These are phyloP conservation scores for Penicillium fuscoglaucum DNA, from an alignment of 2,329 filamentous ascomycete species.

Conservation along the genomic window DNA sequence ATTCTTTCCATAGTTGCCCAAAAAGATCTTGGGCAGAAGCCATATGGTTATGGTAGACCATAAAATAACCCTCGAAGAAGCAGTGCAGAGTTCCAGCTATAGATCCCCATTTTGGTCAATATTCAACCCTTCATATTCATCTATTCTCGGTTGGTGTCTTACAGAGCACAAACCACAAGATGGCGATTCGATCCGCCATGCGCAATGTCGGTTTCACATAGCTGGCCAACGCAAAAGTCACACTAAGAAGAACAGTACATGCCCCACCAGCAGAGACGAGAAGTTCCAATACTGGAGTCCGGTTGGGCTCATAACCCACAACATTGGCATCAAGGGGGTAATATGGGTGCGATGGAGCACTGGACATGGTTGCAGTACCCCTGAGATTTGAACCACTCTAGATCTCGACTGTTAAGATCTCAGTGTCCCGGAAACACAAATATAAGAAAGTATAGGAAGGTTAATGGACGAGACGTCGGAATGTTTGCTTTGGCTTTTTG, in stretches of 20 bases:
- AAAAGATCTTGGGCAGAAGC: slow-evolving; percentile 69
- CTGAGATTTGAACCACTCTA: neutral
- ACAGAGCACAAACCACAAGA: slow-evolving; percentile 77
- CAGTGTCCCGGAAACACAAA: neutral
- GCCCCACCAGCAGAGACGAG: slow-evolving; percentile 60
- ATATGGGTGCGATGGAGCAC: slow-evolving; percentile 59
- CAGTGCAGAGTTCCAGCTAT: slow-evolving; percentile 62
- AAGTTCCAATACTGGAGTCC: slow-evolving; percentile 59
- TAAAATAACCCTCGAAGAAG: slow-evolving; percentile 84
- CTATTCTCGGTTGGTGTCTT: slow-evolving; percentile 35
- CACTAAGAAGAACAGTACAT: slow-evolving; percentile 58
- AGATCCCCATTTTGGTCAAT: slow-evolving; percentile 19
- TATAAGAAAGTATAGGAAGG: neutral
- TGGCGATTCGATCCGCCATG: slow-evolving; percentile 56
- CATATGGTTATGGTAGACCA: slow-evolving; percentile 66
- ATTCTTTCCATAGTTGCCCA: slow-evolving; percentile 91
- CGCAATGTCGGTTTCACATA: slow-evolving; percentile 55
- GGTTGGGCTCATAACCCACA: slow-evolving; percentile 65
- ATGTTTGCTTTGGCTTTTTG: neutral
- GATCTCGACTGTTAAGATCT: neutral
- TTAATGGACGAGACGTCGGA: neutral
- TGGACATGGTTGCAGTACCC: neutral
- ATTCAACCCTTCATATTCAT: neutral
- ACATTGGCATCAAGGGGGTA: slow-evolving; percentile 67
- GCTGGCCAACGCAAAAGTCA: slow-evolving; percentile 57